phyloP scores from a whole-genome alignment of 495 filamentous ascomycete species.

The Haplographium delicatum region DNA sequence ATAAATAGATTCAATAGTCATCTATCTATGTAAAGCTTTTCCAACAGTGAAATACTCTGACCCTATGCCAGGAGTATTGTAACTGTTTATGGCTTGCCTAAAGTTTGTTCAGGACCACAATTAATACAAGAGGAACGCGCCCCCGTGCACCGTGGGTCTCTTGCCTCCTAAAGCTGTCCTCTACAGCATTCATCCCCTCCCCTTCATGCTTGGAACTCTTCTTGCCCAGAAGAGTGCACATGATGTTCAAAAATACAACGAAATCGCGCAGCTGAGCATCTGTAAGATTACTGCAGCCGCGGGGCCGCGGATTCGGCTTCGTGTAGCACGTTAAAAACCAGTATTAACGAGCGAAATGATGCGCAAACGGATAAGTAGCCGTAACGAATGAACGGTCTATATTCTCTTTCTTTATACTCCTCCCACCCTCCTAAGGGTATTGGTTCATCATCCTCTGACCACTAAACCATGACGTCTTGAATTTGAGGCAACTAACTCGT shows the following conservation, averaged over 20 bases:
- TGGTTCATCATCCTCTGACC: constrained; percentile 42
- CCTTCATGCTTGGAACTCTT: constrained; percentile 12
- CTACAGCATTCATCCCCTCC: constrained; percentile 17
- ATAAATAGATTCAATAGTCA: constrained; percentile 21
- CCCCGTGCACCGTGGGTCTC: constrained; percentile 14
- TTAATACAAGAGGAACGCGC: constrained; percentile 10
- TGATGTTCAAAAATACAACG: constrained; percentile 18
- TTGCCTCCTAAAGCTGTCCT: constrained; percentile 6
- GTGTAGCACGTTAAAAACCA: constrained; percentile 19
- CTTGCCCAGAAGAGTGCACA: constrained; percentile 10
- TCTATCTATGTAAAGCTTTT: no score
- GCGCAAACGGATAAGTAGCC: constrained; percentile 16
- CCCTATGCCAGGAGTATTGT: constrained; percentile 3
- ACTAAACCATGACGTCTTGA: constrained; percentile 75
- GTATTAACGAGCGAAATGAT: constrained; percentile 5
- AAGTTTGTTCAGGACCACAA: constrained; percentile 10
- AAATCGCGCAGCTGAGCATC: constrained; percentile 13
- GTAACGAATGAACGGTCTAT: constrained; percentile 26
- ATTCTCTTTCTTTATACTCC: constrained; percentile 11
- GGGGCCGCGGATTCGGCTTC: constrained; percentile 24
- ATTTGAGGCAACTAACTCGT: constrained; percentile 50
- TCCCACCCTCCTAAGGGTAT: background rate
- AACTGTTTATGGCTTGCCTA: constrained; percentile 15
- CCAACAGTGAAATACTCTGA: no score
- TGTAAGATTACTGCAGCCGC: background rate